Evolutionary conservation across 108 stramenopile genomes (phyloP).

Genomic region (Skeletonema grethae): DNA sequence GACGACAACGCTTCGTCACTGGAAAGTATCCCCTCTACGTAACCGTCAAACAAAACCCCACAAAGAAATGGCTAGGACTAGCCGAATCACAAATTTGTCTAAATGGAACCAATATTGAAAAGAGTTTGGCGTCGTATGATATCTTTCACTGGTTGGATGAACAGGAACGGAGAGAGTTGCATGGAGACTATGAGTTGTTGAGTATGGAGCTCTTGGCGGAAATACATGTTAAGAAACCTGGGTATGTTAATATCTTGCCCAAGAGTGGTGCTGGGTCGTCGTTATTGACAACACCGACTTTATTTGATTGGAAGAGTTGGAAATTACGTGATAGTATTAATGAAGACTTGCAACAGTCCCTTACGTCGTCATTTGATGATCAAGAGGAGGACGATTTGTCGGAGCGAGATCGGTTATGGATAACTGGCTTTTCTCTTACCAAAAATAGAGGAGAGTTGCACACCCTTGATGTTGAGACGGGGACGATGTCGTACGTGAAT

Average conservation of each 20-base stretch:
- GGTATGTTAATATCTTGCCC: constrained; percentile 71
- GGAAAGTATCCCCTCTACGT: constrained; percentile 72
- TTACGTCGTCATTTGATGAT: background rate
- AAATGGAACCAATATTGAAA: constrained; percentile 71
- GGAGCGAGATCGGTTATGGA: constrained; percentile 69
- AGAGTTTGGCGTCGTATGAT: constrained; percentile 67
- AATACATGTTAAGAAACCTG: constrained; percentile 72
- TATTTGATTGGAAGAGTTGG: constrained; percentile 46
- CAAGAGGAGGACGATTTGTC: constrained; percentile 2
- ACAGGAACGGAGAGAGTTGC: constrained; percentile 57
- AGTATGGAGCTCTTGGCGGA: constrained; percentile 80
- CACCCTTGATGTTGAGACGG: constrained; percentile 62
- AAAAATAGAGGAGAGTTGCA: constrained; percentile 67
- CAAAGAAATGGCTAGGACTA: constrained; percentile 62
- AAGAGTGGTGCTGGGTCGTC: constrained; percentile 57
- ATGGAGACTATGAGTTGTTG: constrained; percentile 60
- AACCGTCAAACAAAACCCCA: constrained; percentile 68
- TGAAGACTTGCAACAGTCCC: background rate
- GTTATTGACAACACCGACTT: constrained; percentile 31
- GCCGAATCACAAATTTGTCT: constrained; percentile 60
- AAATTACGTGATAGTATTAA: constrained; percentile 11
- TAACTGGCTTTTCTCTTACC: constrained; percentile 82
- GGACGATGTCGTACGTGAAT: constrained; percentile 60
- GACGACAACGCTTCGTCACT: constrained; percentile 78
- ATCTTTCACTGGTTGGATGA: constrained; percentile 78